Evolutionary conservation across 306 rosid species (phyloP).

Genomic region (barrel medic (Medicago truncatula)): DNA sequence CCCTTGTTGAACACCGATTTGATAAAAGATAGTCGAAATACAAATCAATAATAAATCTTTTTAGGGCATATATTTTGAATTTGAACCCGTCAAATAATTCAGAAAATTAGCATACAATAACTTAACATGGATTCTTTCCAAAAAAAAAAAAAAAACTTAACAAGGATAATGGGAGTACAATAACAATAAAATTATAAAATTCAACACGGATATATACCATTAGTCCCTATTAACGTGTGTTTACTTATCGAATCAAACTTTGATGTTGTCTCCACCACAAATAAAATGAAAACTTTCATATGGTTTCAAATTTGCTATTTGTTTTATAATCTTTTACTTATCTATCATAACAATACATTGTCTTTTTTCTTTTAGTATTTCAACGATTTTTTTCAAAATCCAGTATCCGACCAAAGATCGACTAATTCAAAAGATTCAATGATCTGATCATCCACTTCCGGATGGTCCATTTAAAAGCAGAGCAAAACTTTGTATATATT

Average conservation of each 20-base stretch:
- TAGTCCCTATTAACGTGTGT: not conserved
- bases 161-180: not conserved
- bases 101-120: not conserved
- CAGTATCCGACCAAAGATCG: too few species aligned
- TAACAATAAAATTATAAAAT: too few species aligned
- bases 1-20: not conserved
- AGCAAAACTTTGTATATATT: too few species aligned
- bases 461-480: too few species aligned
- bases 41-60: not conserved
- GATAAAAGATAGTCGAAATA: not conserved
- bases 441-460: too few species aligned
- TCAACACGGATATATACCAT: not conserved
- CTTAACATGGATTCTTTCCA: not conserved
- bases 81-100: not conserved
- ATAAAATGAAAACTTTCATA: not conserved
- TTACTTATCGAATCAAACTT: not conserved
- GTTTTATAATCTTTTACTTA: not conserved
- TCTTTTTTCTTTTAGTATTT: not conserved
- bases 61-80: not conserved
- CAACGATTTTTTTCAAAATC: too few species aligned
- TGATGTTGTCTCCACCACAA: not conserved
- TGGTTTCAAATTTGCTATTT: not conserved
- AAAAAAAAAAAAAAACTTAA: not conserved
- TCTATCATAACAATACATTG: not conserved
- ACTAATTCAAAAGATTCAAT: too few species aligned